phyloP scores from a whole-genome alignment of 2,329 filamentous ascomycete genomes.

The Apiospora arundinis region DNA sequence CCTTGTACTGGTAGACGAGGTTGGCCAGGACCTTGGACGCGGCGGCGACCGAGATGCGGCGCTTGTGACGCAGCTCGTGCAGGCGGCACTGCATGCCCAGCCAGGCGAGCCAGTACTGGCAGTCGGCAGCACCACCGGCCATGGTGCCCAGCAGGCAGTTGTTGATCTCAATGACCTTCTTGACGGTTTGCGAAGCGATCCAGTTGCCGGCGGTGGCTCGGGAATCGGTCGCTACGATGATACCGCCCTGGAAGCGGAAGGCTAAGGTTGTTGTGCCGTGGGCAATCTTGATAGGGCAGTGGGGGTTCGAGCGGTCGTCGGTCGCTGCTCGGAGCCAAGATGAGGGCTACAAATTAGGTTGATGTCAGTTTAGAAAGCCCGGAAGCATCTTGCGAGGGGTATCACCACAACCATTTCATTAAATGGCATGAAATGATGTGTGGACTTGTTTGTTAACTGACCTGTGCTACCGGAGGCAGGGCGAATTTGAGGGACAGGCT shows the following conservation, averaged over 20 bases:
- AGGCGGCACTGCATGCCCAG: conserved; percentile 98
- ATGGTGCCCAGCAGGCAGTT: conserved; percentile 93
- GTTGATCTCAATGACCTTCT: conserved; percentile 99
- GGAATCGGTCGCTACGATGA: conserved; percentile 98
- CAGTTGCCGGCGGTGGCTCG: conserved; percentile 97
- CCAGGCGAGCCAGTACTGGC: conserved; percentile 99
- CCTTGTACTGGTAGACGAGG: conserved; percentile 98
- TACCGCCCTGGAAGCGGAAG: conserved; percentile 97
- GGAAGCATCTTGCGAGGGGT: neutral
- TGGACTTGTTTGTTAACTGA: conserved; percentile 49
- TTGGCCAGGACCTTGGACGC: conserved; percentile 99
- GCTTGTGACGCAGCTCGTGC: conserved; percentile 98
- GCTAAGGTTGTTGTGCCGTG: conserved; percentile 98
- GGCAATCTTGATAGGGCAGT: conserved; percentile 98
- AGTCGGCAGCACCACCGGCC: conserved; percentile 98
- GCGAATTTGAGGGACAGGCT: conserved; percentile 91
- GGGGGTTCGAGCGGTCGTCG: conserved; percentile 95
- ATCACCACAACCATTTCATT: neutral
- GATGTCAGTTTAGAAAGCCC: conserved; percentile 7
- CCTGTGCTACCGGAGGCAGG: conserved; percentile 90
- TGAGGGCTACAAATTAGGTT: conserved; percentile 67
- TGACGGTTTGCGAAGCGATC: conserved; percentile 99
- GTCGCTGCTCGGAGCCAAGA: conserved; percentile 96
- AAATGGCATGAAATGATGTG: conserved; percentile 26
- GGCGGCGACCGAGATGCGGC: conserved; percentile 95